Conservation (phyloP, 257 asterid genomes). For the Mentha longifolia region DNA sequence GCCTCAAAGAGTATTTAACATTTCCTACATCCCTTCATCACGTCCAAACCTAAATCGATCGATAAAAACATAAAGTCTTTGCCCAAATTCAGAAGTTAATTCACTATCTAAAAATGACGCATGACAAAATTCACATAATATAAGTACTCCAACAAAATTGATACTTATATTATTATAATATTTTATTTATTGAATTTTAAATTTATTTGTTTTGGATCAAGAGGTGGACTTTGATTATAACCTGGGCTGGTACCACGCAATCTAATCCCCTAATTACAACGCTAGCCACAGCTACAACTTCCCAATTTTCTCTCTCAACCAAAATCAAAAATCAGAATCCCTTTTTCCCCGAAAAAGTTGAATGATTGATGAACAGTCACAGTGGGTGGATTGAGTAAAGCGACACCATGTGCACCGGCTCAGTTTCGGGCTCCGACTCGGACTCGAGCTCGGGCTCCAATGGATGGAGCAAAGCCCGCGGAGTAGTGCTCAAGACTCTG, state of each 20-base stretch:
- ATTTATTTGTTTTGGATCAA: too few species aligned
- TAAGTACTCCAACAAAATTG: too few species aligned
- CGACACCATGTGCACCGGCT: constrained; percentile 57
- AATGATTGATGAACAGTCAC: constrained; percentile 28
- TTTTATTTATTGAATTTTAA: too few species aligned
- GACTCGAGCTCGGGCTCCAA: constrained; percentile 55
- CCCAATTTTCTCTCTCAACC: neutral
- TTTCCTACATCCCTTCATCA: too few species aligned
- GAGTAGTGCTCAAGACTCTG: constrained; percentile 74
- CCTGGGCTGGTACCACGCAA: constrained; percentile 27
- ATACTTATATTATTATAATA: too few species aligned
- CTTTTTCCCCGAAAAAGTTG: neutral
- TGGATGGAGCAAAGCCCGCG: constrained; percentile 80
- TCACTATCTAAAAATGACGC: too few species aligned
- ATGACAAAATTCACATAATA: too few species aligned
- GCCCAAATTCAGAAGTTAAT: too few species aligned
- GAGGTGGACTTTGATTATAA: neutral
- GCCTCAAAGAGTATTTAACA: too few species aligned
- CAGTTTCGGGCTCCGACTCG: constrained; percentile 63
- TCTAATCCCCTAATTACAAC: constrained; percentile 3
- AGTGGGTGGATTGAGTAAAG: constrained; percentile 36
- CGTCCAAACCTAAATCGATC: too few species aligned
- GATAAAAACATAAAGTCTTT: too few species aligned
- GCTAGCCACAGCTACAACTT: constrained; percentile 14
- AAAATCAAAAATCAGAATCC: constrained; percentile 7